These are phyloP conservation scores for Diaporthe helianthi DNA, from an alignment of 2,329 filamentous ascomycete species.

Conservation along the genomic window DNA sequence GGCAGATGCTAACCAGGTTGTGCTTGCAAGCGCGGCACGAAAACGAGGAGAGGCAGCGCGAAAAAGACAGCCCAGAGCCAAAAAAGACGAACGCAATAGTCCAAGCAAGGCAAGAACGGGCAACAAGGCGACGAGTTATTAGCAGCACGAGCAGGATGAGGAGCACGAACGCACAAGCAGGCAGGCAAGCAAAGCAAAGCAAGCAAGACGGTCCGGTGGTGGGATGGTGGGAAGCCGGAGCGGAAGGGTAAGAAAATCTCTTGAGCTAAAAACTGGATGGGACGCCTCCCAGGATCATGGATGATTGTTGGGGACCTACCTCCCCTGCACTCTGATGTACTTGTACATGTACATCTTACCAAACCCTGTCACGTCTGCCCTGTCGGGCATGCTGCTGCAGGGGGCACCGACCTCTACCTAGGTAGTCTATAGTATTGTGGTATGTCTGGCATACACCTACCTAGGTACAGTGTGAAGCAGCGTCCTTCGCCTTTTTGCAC, in stretches of 20 bases:
- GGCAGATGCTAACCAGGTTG: conserved; percentile 24
- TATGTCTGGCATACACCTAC: too few relatives aligned
- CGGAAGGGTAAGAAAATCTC: conserved; percentile 29
- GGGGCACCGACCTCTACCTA: not conserved
- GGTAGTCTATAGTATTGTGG: too few relatives aligned
- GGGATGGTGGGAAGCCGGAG: conserved; percentile 19
- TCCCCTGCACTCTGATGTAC: not conserved
- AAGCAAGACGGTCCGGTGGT: conserved; percentile 19
- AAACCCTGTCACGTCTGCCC: not conserved
- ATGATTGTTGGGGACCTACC: not conserved
- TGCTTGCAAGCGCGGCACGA: conserved; percentile 7
- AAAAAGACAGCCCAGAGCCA: conserved; percentile 15
- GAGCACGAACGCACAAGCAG: conserved; percentile 1
- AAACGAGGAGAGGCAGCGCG: conserved; percentile 8
- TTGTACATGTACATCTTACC: not conserved
- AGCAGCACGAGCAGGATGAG: not conserved
- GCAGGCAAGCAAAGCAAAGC: conserved; percentile 2
- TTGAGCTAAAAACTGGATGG: conserved; percentile 29
- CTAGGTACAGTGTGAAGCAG: not conserved
- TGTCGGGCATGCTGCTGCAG: conserved; percentile 6
- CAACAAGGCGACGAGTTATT: not conserved
- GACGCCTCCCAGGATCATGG: conserved; percentile 23
- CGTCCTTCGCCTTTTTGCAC: not conserved
- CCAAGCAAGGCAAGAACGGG: conserved; percentile 5
- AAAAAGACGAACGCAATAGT: conserved; percentile 20